phyloP scores from a whole-genome alignment of 345 rosid species.

The Eucalyptus pauciflora region DNA sequence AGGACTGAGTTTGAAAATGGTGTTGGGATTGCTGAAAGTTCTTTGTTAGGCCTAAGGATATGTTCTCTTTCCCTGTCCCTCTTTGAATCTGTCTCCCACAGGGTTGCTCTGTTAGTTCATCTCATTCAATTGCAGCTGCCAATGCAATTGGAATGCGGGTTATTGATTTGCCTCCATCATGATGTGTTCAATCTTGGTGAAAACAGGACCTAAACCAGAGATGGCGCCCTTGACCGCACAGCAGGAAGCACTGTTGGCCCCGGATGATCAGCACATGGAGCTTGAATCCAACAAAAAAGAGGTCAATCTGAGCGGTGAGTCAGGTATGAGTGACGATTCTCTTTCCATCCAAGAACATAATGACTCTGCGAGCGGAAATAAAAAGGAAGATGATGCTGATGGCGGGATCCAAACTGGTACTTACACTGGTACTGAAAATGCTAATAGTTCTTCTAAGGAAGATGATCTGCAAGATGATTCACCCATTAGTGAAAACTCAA shows the following conservation, averaged over 20 bases:
- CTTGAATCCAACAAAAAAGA: conserved; percentile 10
- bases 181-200: not conserved
- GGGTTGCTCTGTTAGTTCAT: not conserved
- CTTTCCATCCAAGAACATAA: conserved; percentile 17
- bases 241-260: conserved; percentile 33
- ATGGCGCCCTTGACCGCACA: conserved; percentile 56
- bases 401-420: not conserved
- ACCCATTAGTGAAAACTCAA: conserved; percentile 6
- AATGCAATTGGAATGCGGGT: not conserved
- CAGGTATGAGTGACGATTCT: conserved; percentile 12
- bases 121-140: not conserved
- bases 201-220: conserved; percentile 47
- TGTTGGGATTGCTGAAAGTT: not conserved
- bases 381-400: conserved; percentile 3
- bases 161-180: not conserved
- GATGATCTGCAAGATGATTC: conserved; percentile 22
- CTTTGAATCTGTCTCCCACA: not conserved
- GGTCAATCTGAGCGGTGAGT: conserved; percentile 16
- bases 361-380: conserved; percentile 18
- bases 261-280: conserved; percentile 25
- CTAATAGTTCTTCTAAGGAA: conserved; percentile 7
- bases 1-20: not conserved
- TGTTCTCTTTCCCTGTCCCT: not conserved
- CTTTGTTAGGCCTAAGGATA: not conserved
- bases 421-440: conserved; percentile 5